phyloP scores from a whole-genome alignment of 768 basidiomycete species.

The Pluteus cervinus region DNA sequence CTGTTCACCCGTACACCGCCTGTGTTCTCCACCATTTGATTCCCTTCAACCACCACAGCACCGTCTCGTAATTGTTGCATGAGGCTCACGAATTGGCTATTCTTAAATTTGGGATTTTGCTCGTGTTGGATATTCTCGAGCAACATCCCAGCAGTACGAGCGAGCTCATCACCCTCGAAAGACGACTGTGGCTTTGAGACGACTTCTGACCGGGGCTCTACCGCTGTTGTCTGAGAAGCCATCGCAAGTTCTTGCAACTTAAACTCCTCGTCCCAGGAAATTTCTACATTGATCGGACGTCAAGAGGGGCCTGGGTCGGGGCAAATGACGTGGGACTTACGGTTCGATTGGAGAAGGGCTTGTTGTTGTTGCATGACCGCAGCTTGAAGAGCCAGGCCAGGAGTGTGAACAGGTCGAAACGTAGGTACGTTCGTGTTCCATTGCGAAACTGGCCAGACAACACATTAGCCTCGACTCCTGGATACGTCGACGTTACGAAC shows the following conservation, averaged over 20 bases:
- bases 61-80: conserved; percentile 84
- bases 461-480: no score
- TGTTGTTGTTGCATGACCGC: conserved; percentile 21
- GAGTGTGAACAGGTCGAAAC: conserved; percentile 34
- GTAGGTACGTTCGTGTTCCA: conserved; percentile 33
- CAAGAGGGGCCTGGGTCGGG: neutral
- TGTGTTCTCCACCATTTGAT: conserved; percentile 63
- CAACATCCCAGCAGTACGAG: conserved; percentile 72
- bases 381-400: conserved; percentile 23
- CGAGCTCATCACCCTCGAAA: conserved; percentile 62
- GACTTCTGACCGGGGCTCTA: no score
- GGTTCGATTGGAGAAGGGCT: conserved; percentile 27
- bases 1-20: conserved; percentile 18
- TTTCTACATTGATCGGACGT: conserved; percentile 21
- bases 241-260: conserved; percentile 45
- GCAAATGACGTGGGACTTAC: conserved; percentile 25
- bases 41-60: conserved; percentile 70
- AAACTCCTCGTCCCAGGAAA: conserved; percentile 64
- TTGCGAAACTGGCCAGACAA: conserved; percentile 26
- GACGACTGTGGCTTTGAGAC: conserved; percentile 11
- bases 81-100: conserved; percentile 78
- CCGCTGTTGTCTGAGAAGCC: conserved; percentile 14
- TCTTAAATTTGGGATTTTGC: conserved; percentile 77
- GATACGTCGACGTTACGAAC: conserved; percentile 1
- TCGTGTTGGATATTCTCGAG: conserved; percentile 72